These are phyloP conservation scores for Zygnema circumcarinatum DNA, from an alignment of 139 green algal genomes.

Conservation along the genomic window DNA sequence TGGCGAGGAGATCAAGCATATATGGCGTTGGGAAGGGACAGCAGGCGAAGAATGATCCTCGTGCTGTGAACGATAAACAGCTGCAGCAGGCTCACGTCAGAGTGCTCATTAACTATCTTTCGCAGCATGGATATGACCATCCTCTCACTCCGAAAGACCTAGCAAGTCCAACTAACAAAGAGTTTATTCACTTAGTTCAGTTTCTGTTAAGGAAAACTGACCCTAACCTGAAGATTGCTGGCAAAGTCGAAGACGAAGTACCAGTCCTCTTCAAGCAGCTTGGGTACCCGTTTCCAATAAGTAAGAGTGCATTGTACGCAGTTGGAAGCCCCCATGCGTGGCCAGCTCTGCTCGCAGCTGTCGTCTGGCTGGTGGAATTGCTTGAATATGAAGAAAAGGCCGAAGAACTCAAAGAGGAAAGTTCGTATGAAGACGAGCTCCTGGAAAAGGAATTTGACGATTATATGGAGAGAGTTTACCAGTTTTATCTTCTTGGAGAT, in stretches of 20 bases:
- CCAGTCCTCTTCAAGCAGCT: conserved; percentile 91
- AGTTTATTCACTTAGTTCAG: conserved; percentile 86
- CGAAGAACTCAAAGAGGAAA: conserved; percentile 54
- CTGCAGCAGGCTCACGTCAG: conserved; percentile 65
- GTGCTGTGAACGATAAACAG: conserved; percentile 33
- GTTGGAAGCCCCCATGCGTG: conserved; percentile 92
- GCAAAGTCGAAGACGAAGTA: conserved; percentile 73
- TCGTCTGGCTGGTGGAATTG: conserved; percentile 91
- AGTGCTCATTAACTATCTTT: conserved; percentile 83
- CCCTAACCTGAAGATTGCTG: conserved; percentile 75
- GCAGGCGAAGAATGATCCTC: conserved; percentile 28
- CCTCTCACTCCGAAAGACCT: conserved; percentile 82
- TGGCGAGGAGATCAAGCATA: neutral
- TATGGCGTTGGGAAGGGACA: neutral
- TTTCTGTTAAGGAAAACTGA: conserved; percentile 86
- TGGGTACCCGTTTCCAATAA: conserved; percentile 91
- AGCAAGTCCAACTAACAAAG: conserved; percentile 84
- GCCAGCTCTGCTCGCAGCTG: conserved; percentile 83
- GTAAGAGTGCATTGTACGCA: conserved; percentile 85
- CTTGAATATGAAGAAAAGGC: conserved; percentile 84
- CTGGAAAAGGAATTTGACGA: conserved; percentile 74
- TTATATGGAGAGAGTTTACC: conserved; percentile 74
- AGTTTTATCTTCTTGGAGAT: conserved; percentile 74
- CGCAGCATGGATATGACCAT: conserved; percentile 80
- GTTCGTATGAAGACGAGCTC: conserved; percentile 17